These are phyloP conservation scores for Corchorus olitorius DNA, from an alignment of 345 rosid genomes.

Conservation along the genomic window DNA sequence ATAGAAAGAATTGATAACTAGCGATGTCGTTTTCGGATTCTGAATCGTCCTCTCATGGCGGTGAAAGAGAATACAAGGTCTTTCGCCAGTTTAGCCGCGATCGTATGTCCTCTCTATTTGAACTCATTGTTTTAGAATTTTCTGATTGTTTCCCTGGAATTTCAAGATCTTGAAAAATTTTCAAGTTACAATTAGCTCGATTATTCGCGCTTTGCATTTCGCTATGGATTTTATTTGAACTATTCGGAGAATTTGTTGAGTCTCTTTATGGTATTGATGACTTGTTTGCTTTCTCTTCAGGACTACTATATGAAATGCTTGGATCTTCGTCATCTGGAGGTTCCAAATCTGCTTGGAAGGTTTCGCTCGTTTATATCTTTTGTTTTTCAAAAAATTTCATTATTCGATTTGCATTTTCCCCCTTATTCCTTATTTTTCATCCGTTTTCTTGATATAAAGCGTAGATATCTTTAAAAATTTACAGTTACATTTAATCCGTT, in stretches of 20 bases:
- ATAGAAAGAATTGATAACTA: background rate
- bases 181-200: background rate
- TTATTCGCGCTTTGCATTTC: background rate
- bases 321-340: constrained; percentile 70
- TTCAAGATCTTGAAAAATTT: background rate
- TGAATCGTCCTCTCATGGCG: constrained; percentile 4
- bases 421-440: background rate
- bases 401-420: background rate
- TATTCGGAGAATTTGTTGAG: background rate
- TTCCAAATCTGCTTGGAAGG: constrained; percentile 83
- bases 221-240: background rate
- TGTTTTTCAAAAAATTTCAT: background rate
- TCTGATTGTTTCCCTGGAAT: background rate
- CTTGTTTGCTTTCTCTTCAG: constrained; percentile 30
- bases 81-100: constrained; percentile 82
- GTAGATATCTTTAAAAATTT: background rate
- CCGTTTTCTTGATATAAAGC: background rate
- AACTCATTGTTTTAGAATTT: background rate
- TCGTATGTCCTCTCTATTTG: constrained; percentile 43
- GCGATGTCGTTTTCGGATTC: constrained; percentile 6
- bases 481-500: background rate
- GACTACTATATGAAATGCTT: constrained; percentile 82
- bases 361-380: constrained; percentile 17
- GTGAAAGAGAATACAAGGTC: constrained; percentile 22
- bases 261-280: background rate